These are phyloP conservation scores for Tricholomella constricta DNA, from an alignment of 768 basidiomycete genomes.

Conservation along the genomic window DNA sequence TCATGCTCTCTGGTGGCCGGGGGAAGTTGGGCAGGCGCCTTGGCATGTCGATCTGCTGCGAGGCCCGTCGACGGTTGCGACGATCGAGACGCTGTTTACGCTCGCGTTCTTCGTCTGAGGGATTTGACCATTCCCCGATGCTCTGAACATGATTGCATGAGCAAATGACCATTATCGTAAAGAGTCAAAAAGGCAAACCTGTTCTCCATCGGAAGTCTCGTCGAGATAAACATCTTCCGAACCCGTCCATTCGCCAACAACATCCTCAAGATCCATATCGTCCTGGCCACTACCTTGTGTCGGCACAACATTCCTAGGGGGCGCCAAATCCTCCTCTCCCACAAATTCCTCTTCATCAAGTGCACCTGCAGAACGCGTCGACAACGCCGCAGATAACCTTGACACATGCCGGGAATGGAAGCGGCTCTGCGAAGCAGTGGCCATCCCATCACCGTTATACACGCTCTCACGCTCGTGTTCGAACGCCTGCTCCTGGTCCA, in stretches of 20 bases:
- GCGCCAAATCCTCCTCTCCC: slow-evolving; percentile 19
- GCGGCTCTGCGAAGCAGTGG: slow-evolving; percentile 50
- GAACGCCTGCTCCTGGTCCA: slow-evolving; percentile 36
- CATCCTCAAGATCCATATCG: slow-evolving; percentile 34
- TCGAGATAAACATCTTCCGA: slow-evolving; percentile 67
- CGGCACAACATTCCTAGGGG: not conserved
- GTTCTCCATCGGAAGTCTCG: slow-evolving; percentile 61
- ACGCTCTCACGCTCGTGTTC: slow-evolving; percentile 28
- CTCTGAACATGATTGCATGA: slow-evolving; percentile 47
- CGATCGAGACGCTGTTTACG: slow-evolving; percentile 67
- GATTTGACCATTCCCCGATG: slow-evolving; percentile 88
- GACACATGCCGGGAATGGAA: slow-evolving; percentile 73
- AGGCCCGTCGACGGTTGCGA: slow-evolving; percentile 53
- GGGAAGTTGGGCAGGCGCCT: slow-evolving; percentile 81
- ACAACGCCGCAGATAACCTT: slow-evolving; percentile 65
- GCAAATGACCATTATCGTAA: slow-evolving; percentile 7
- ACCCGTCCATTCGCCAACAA: slow-evolving; percentile 79
- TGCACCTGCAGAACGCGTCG: slow-evolving; percentile 63
- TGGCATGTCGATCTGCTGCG: slow-evolving; percentile 59
- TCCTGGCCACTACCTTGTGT: slow-evolving; percentile 19
- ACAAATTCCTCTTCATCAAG: slow-evolving; percentile 39
- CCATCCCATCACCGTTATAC: slow-evolving; percentile 36
- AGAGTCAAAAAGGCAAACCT: slow-evolving; percentile 45
- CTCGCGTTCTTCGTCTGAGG: slow-evolving; percentile 86
- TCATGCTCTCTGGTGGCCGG: slow-evolving; percentile 61